Conservation (phyloP, 2,329 filamentous ascomycete genomes). For the Colletotrichum incanum region DNA sequence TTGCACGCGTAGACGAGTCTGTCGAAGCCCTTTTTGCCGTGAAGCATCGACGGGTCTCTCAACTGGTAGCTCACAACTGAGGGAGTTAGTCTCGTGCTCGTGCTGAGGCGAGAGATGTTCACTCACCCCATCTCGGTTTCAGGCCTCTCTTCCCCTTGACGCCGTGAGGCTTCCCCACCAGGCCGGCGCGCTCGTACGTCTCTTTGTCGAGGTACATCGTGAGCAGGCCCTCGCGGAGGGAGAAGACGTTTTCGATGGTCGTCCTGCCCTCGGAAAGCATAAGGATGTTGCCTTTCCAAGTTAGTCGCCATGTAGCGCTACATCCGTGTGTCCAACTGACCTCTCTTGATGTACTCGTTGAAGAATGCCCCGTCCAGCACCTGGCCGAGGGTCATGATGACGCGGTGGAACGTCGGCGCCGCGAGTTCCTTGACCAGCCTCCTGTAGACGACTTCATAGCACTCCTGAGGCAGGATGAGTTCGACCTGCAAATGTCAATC, state of each 20-base stretch:
- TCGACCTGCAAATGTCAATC: slow-evolving; percentile 66
- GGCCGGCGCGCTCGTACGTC: slow-evolving; percentile 85
- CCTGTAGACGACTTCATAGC: slow-evolving; percentile 68
- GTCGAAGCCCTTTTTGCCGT: slow-evolving; percentile 87
- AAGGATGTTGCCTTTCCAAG: slow-evolving; percentile 76
- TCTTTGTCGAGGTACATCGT: slow-evolving; percentile 85
- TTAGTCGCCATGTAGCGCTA: background rate
- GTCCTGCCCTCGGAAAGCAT: slow-evolving; percentile 87
- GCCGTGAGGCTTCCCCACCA: slow-evolving; percentile 79
- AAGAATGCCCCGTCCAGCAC: slow-evolving; percentile 85
- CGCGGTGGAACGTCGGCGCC: slow-evolving; percentile 72
- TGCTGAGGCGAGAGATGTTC: background rate
- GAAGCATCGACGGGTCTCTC: slow-evolving; percentile 80
- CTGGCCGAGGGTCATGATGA: slow-evolving; percentile 81
- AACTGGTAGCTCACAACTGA: slow-evolving; percentile 85
- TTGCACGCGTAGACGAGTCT: slow-evolving; percentile 83
- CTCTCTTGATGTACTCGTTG: slow-evolving; percentile 85
- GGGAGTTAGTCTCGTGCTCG: slow-evolving; percentile 47
- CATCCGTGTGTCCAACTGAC: slow-evolving; percentile 57
- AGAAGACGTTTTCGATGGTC: slow-evolving; percentile 81
- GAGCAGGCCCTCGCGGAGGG: slow-evolving; percentile 78
- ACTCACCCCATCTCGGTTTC: slow-evolving; percentile 82
- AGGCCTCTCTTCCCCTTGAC: slow-evolving; percentile 70
- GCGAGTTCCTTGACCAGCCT: slow-evolving; percentile 61
- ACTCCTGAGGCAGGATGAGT: slow-evolving; percentile 78